Evolutionary conservation across 208 protist species (phyloP), one percentile per base, ranked within the genome.

Genomic region (Wallacemonas rigidus): DNA sequence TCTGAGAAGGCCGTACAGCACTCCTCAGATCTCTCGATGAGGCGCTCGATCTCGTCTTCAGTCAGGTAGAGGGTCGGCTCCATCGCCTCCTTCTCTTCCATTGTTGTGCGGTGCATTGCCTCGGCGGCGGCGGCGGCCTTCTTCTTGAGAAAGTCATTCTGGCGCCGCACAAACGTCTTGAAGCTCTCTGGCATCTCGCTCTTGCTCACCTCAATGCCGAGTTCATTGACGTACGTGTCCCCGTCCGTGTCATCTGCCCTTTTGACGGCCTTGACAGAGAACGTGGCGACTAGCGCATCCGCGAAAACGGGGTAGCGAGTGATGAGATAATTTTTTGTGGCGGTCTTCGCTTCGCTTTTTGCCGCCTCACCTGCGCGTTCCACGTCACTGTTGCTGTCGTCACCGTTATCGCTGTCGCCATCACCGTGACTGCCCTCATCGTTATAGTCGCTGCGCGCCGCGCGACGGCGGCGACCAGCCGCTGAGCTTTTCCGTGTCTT

Each of bases 141-240:
- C 75, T 92, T 93, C 62, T 83, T 85, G 38, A 97, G 26, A 70
- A 97, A 97, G 74, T 97, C 89, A 17, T 94, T 85, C 71, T 97
- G 92, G 1, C 90, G 86, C 5, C 82, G 86, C 48, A 97, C 82
- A 73, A 97, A 97, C 8, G 86, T 74, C 69, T 89, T 83, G 80
- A 97, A 94, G 71, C 87, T 74, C 67, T 81, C 76, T 17, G 89
- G 82, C 63, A 95, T 60, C 71, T 94, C 90, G 45, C 86, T 84
- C 14, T 81, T 78, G 74, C 89, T 88, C 8, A 89, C 73, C 63
- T 86, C 83, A 2, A 91, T 76, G 8, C 87, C 89, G 2, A 89
- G 75, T 40, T 70, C 82, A 72, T 95, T 93, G 15, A 90, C 77
- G 47, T 86, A 72, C 38, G 79, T 68, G 60, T 65, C 60, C 39